Conservation (phyloP, 768 basidiomycete species). For the Solioccasus polychromus region DNA sequence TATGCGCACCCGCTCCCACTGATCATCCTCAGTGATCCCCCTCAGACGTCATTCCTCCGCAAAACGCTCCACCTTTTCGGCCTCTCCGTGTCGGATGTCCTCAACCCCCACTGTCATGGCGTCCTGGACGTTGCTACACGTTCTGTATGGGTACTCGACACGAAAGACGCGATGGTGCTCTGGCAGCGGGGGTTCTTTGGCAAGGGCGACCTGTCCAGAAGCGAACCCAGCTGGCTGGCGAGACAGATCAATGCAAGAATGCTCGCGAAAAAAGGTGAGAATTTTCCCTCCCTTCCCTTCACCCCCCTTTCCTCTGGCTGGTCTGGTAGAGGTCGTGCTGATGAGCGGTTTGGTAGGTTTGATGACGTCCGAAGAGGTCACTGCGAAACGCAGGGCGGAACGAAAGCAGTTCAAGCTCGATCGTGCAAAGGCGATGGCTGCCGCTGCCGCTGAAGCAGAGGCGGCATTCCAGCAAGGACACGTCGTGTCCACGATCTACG, state of each 20-base stretch:
- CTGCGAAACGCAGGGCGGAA: conserved; percentile 81
- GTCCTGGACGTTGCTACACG: conserved; percentile 73
- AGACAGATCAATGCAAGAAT: conserved; percentile 64
- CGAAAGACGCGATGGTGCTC: conserved; percentile 61
- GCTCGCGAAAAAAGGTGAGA: conserved; percentile 56
- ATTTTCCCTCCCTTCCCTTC: not conserved
- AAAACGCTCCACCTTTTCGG: conserved; percentile 55
- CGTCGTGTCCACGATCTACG: conserved; percentile 56
- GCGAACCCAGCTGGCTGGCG: conserved; percentile 91
- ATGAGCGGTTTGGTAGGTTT: conserved; percentile 1
- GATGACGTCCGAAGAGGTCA: conserved; percentile 87
- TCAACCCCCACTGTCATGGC: conserved; percentile 75
- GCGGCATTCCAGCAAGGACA: conserved; percentile 70
- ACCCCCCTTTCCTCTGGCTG: too few relatives aligned
- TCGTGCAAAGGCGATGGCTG: conserved; percentile 83
- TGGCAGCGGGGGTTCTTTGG: conserved; percentile 97
- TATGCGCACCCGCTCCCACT: conserved; percentile 75
- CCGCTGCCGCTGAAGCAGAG: conserved; percentile 78
- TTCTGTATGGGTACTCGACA: conserved; percentile 82
- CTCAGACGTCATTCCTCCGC: conserved; percentile 39
- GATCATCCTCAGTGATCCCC: conserved; percentile 43
- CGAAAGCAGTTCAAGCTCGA: conserved; percentile 92
- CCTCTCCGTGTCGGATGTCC: conserved; percentile 52
- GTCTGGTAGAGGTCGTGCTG: too few relatives aligned
- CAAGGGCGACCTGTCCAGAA: conserved; percentile 91